Conservation (phyloP, 805 yeast genomes). For the Metschnikowia cerradonensis region DNA sequence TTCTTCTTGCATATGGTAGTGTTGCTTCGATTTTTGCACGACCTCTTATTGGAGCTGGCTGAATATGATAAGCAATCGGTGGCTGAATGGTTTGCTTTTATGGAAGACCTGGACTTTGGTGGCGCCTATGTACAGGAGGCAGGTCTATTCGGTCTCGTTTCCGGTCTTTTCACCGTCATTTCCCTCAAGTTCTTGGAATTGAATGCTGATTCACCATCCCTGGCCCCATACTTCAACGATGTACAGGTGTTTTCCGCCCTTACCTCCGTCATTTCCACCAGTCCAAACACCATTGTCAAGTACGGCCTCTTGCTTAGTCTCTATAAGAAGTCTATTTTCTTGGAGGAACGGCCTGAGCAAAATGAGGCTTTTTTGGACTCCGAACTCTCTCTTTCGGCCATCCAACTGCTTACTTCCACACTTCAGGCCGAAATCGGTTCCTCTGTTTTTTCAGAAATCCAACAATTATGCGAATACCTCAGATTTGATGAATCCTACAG, state of each 20-base stretch:
- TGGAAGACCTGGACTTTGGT: conserved; percentile 33
- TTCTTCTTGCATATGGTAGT: conserved; percentile 30
- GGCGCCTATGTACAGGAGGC: conserved; percentile 21
- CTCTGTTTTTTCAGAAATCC: conserved; percentile 40
- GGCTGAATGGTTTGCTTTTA: conserved; percentile 52
- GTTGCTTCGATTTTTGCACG: conserved; percentile 35
- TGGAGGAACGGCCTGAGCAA: conserved; percentile 32
- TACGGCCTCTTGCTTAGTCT: conserved; percentile 67
- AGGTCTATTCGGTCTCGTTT: conserved; percentile 29
- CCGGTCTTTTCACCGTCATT: conserved; percentile 45
- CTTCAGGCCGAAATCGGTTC: conserved; percentile 4
- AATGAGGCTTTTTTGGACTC: conserved; percentile 18
- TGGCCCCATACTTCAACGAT: conserved; percentile 27
- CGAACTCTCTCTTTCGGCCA: conserved; percentile 14
- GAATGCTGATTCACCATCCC: conserved; percentile 32
- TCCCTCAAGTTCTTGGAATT: conserved; percentile 56
- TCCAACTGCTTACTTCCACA: conserved; percentile 3
- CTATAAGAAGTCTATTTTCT: conserved; percentile 46
- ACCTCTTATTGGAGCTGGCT: conserved; percentile 36
- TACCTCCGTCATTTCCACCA: conserved; percentile 26
- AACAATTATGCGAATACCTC: conserved; percentile 38
- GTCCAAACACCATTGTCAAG: conserved; percentile 46
- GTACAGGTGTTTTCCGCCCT: conserved; percentile 27
- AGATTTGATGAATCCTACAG: conserved; percentile 49
- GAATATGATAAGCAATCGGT: conserved; percentile 27